These are phyloP conservation scores for Verticillium nubilum DNA, from an alignment of 2,329 filamentous ascomycete genomes.

Conservation along the genomic window DNA sequence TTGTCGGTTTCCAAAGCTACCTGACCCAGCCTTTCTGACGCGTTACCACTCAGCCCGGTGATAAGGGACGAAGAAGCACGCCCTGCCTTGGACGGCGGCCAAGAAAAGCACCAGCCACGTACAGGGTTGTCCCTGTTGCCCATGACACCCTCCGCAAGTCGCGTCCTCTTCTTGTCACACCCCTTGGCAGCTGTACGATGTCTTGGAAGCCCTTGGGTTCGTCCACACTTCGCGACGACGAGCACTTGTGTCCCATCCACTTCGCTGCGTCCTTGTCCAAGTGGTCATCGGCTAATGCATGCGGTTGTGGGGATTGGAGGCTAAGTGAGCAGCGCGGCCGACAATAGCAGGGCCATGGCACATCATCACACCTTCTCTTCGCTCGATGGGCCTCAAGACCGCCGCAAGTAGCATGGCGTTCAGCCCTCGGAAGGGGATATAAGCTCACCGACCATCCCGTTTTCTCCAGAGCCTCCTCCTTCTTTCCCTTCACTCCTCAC, in stretches of 20 bases:
- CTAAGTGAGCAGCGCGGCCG: neutral
- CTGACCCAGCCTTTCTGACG: neutral
- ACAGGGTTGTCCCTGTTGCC: neutral
- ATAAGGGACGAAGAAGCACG: neutral
- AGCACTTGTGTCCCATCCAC: neutral
- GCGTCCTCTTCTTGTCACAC: slow-evolving; percentile 10
- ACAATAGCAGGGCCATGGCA: slow-evolving; percentile 10
- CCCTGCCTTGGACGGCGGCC: neutral
- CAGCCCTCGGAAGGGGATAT: slow-evolving; percentile 4
- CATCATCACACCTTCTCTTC: slow-evolving; percentile 3
- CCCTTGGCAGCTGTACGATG: slow-evolving; percentile 5
- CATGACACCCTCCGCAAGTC: neutral
- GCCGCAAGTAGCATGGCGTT: neutral
- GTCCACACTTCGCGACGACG: neutral
- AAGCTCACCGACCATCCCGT: slow-evolving; percentile 11
- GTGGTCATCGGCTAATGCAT: slow-evolving; percentile 10
- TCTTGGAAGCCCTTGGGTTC: neutral
- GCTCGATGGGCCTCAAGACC: neutral
- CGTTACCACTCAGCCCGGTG: neutral
- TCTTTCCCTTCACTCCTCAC: slow-evolving; percentile 3
- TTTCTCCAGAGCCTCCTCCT: slow-evolving; percentile 1
- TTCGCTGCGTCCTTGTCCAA: slow-evolving; percentile 4
- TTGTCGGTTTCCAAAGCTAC: neutral
- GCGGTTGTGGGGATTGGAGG: slow-evolving; percentile 6
- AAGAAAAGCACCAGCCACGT: neutral